These are phyloP conservation scores for Populus hybrid DNA, from an alignment of 441 rosid genomes.

Conservation along the genomic window DNA sequence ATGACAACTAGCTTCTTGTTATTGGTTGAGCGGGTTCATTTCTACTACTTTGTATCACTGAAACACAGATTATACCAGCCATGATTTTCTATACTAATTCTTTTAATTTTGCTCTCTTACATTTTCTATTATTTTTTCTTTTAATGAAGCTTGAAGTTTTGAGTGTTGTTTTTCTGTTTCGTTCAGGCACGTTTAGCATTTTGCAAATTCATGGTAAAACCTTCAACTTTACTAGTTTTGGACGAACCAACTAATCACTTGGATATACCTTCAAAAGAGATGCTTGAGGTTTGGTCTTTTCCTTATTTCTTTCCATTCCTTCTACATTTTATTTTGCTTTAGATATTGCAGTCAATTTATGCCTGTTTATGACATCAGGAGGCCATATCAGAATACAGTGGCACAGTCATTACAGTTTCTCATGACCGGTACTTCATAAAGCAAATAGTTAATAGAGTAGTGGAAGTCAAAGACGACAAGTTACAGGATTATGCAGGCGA, in stretches of 20 bases:
- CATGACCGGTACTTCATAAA: slow-evolving; percentile 89
- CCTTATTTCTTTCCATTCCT: neutral
- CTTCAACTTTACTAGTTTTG: slow-evolving; percentile 75
- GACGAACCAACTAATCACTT: slow-evolving; percentile 97
- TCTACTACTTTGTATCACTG: slow-evolving; percentile 1
- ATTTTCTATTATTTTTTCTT: neutral
- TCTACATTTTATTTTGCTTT: neutral
- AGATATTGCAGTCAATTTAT: neutral
- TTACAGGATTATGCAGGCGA: slow-evolving; percentile 84
- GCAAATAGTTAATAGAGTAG: slow-evolving; percentile 95
- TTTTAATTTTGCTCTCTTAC: neutral
- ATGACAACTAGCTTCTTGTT: neutral
- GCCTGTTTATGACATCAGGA: slow-evolving; percentile 48
- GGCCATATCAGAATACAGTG: slow-evolving; percentile 80
- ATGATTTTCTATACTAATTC: neutral
- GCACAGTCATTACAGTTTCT: slow-evolving; percentile 84
- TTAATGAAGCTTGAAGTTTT: neutral
- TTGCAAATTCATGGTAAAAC: slow-evolving; percentile 96
- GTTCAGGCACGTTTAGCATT: slow-evolving; percentile 89
- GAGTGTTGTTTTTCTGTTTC: slow-evolving; percentile 7
- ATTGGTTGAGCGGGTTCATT: neutral
- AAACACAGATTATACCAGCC: neutral
- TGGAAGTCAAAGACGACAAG: slow-evolving; percentile 65
- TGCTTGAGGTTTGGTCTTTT: slow-evolving; percentile 76
- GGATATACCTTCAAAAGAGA: slow-evolving; percentile 96